Evolutionary conservation across 441 rosid genomes (phyloP).

Genomic region (Manihot esculenta): DNA sequence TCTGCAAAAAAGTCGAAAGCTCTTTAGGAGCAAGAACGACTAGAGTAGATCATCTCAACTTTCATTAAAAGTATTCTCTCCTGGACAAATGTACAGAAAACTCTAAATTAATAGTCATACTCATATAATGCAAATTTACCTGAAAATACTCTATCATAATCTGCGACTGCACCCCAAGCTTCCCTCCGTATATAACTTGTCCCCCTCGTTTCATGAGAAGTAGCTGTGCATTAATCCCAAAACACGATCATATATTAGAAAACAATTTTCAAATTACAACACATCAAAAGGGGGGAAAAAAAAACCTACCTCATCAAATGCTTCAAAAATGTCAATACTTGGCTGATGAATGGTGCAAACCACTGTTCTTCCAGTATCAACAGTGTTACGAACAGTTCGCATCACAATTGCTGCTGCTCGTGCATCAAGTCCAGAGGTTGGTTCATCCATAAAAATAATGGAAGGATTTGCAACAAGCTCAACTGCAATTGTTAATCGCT

Average conservation of each 20-base stretch:
- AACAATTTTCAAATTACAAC: slow-evolving; percentile 10
- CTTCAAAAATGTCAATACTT: slow-evolving; percentile 89
- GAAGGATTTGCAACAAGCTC: slow-evolving; percentile 98
- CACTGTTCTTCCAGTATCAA: slow-evolving; percentile 94
- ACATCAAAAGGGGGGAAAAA: slow-evolving; percentile 15
- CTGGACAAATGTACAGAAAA: neutral
- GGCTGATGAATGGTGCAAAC: slow-evolving; percentile 98
- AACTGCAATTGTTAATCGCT: slow-evolving; percentile 88
- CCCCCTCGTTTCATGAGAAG: slow-evolving; percentile 99
- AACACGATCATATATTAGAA: slow-evolving; percentile 17
- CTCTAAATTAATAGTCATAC: neutral
- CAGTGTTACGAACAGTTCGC: slow-evolving; percentile 96
- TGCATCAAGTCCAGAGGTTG: slow-evolving; percentile 98
- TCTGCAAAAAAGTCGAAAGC: neutral
- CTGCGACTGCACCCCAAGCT: slow-evolving; percentile 68
- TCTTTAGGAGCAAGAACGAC: neutral
- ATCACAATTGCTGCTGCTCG: slow-evolving; percentile 98
- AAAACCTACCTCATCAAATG: slow-evolving; percentile 78
- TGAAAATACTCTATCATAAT: slow-evolving; percentile 78
- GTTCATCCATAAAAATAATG: slow-evolving; percentile 96
- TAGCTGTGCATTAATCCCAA: slow-evolving; percentile 46
- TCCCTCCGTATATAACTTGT: slow-evolving; percentile 84
- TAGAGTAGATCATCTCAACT: neutral
- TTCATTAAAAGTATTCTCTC: neutral
- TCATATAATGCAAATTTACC: slow-evolving; percentile 40